Evolutionary conservation across 192 early-diverging fungal genomes (phyloP).

Genomic region (Irineochytrium annulatum): DNA sequence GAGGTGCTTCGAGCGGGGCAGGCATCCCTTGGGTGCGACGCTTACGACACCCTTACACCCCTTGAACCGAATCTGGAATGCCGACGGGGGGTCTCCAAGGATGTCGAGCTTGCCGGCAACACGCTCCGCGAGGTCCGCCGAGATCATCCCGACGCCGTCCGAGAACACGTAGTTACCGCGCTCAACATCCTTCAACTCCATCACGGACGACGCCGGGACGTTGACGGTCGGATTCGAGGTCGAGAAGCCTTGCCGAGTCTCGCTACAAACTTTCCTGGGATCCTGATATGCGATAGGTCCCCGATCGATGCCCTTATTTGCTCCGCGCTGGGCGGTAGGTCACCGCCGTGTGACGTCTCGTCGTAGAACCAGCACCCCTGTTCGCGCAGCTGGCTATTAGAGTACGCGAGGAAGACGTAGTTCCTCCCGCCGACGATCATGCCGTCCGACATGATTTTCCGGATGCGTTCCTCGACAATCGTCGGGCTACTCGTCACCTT

Average conservation of each 20-base stretch:
- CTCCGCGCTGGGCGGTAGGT: slow-evolving; percentile 14
- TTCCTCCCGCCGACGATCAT: slow-evolving; percentile 48
- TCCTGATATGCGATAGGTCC: slow-evolving; percentile 48
- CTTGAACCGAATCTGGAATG: slow-evolving; percentile 65
- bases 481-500: background rate
- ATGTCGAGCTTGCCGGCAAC: background rate
- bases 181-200: slow-evolving; percentile 45
- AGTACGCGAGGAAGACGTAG: slow-evolving; percentile 67
- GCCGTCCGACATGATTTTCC: slow-evolving; percentile 38
- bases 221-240: slow-evolving; percentile 47
- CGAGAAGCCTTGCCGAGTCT: slow-evolving; percentile 59
- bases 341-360: slow-evolving; percentile 29
- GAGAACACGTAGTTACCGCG: slow-evolving; percentile 45
- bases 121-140: slow-evolving; percentile 28
- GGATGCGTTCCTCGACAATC: slow-evolving; percentile 37
- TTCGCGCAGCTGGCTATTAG: slow-evolving; percentile 55
- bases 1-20: slow-evolving; percentile 30
- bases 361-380: slow-evolving; percentile 65
- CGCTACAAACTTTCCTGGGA: slow-evolving; percentile 63
- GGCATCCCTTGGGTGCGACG: slow-evolving; percentile 23
- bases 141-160: slow-evolving; percentile 62
- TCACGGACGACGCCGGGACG: slow-evolving; percentile 24
- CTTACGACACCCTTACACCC: slow-evolving; percentile 43
- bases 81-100: slow-evolving; percentile 33
- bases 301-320: slow-evolving; percentile 62